Conservation (phyloP, 2,329 filamentous ascomycete species). For the Fusarium dimerum region DNA sequence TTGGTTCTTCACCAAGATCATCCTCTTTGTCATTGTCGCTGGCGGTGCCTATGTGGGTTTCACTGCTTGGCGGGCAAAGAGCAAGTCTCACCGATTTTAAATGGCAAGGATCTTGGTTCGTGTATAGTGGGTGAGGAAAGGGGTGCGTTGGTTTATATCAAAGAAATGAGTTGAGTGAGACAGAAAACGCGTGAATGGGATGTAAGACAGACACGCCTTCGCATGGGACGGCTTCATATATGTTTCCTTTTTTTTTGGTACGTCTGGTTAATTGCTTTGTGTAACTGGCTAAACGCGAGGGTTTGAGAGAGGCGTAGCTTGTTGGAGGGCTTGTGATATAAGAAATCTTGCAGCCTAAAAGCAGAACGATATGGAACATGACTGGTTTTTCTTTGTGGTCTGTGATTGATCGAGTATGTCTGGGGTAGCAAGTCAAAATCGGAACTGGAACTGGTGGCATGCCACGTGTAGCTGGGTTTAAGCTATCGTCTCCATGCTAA, state of each 20-base stretch:
- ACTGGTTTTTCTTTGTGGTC: background rate
- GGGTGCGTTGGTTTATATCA: background rate
- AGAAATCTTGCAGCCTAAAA: background rate
- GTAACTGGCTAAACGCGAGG: background rate
- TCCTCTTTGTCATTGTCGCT: conserved; percentile 70
- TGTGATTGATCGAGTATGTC: background rate
- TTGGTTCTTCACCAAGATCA: conserved; percentile 75
- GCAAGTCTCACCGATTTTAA: conserved; percentile 60
- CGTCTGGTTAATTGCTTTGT: background rate
- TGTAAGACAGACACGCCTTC: conserved; percentile 10
- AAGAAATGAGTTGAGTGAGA: background rate
- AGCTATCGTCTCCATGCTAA: no score
- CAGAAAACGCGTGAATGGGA: conserved; percentile 5
- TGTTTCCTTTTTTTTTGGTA: conserved; percentile 8
- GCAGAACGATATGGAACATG: background rate
- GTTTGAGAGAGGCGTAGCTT: background rate
- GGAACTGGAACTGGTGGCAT: background rate
- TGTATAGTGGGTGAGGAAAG: background rate
- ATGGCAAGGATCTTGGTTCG: background rate
- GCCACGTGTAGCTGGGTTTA: no score
- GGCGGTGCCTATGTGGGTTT: conserved; percentile 82
- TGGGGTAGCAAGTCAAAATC: background rate
- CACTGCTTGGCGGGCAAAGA: conserved; percentile 75
- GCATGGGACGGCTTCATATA: conserved; percentile 13
- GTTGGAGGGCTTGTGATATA: background rate